Evolutionary conservation across 352 stramenopile genomes (phyloP).

Genomic region (Globisporangium recalcitrans): DNA sequence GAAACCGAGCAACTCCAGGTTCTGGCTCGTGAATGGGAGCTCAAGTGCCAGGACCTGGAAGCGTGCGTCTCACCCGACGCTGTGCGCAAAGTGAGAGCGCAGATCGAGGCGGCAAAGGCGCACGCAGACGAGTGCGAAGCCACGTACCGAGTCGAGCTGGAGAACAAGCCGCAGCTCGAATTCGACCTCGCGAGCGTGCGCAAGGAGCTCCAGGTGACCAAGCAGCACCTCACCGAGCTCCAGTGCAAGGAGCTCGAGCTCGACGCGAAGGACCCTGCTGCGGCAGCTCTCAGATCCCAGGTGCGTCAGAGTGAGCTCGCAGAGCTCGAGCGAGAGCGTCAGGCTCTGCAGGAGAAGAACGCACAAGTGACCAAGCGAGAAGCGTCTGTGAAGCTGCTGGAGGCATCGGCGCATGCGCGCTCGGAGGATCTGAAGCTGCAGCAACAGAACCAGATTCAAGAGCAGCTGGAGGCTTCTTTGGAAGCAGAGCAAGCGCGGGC

Average conservation of each 20-base stretch:
- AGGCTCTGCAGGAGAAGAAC: neutral
- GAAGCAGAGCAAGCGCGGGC: neutral
- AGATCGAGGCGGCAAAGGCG: neutral
- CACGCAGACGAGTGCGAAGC: constrained; percentile 8
- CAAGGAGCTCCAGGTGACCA: constrained; percentile 12
- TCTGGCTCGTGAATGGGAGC: neutral
- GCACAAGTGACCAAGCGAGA: constrained; percentile 1
- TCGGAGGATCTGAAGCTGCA: neutral
- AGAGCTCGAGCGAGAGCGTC: neutral
- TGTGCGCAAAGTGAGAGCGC: neutral
- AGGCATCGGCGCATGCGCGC: neutral
- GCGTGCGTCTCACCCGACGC: constrained; percentile 4
- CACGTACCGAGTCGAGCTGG: constrained; percentile 13
- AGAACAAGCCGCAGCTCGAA: constrained; percentile 16
- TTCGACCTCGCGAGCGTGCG: constrained; percentile 15
- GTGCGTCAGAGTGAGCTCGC: neutral
- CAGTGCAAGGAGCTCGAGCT: constrained; percentile 1
- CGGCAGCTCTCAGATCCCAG: neutral
- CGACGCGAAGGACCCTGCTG: neutral
- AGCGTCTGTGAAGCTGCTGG: constrained; percentile 6
- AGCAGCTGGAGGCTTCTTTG: constrained; percentile 4
- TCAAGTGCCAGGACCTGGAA: constrained; percentile 10
- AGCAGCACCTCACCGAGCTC: constrained; percentile 9
- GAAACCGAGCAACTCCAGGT: neutral
- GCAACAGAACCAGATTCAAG: neutral